These are phyloP conservation scores for Fagopyrum tataricum DNA, from an alignment of 148 eudicot species.

Conservation along the genomic window DNA sequence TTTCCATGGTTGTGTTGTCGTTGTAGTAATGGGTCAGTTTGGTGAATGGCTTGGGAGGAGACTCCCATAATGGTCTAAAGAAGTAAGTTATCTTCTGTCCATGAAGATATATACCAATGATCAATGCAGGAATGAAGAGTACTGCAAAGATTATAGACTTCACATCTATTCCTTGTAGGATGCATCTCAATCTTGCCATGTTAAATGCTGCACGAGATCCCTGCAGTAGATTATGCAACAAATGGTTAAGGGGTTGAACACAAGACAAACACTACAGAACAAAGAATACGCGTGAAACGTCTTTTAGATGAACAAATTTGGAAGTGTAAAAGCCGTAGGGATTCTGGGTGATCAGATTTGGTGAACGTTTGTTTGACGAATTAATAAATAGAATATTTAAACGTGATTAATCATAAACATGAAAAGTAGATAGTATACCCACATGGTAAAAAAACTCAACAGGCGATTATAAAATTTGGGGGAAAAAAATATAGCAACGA, in stretches of 20 bases:
- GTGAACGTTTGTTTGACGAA: conserved; percentile 7
- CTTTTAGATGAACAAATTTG: background rate
- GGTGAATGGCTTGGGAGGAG: conserved; percentile 47
- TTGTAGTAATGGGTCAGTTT: conserved; percentile 42
- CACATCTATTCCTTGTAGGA: conserved; percentile 31
- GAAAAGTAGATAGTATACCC: background rate
- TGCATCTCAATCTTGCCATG: conserved; percentile 37
- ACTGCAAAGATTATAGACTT: conserved; percentile 24
- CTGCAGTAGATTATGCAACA: conserved; percentile 20
- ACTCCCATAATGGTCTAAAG: conserved; percentile 48
- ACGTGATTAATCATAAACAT: background rate
- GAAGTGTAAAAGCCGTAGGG: background rate
- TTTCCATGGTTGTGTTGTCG: conserved; percentile 37
- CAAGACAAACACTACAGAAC: background rate
- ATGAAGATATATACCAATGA: conserved; percentile 35
- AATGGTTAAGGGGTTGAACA: background rate
- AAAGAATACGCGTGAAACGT: background rate
- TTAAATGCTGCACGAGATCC: conserved; percentile 19
- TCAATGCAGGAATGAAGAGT: conserved; percentile 26
- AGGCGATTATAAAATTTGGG: background rate
- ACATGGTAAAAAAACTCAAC: background rate
- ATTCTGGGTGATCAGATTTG: background rate
- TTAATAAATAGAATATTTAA: background rate
- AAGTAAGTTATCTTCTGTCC: conserved; percentile 52
- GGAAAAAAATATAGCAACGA: background rate